A percentile compares a stretch with the other conserved stretches of the same genome.
Evolutionary conservation across 2,329 filamentous ascomycete species (phyloP).

Genomic region (Pestalotiopsis sp.): DNA sequence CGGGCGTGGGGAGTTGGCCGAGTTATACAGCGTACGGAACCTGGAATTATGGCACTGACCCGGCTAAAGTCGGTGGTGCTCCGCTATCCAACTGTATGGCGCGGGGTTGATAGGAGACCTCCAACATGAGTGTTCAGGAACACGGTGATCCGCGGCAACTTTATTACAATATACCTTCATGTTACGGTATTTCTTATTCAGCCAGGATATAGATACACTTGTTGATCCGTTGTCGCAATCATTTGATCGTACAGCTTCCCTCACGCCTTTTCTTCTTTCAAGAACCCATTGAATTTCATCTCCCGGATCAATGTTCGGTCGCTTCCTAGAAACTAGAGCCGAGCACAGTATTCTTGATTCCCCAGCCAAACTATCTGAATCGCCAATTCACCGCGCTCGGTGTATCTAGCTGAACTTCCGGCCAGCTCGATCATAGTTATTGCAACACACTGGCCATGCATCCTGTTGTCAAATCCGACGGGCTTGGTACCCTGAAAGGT

Average conservation of each 20-base stretch:
- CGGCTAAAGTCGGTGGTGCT: not conserved
- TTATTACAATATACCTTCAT: not conserved
- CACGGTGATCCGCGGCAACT: not conserved
- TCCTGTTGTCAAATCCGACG: not conserved
- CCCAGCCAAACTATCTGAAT: not conserved
- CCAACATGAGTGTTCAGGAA: not conserved
- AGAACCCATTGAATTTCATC: too few species aligned
- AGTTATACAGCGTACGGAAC: not conserved
- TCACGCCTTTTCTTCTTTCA: too few species aligned
- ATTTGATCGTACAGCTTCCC: not conserved
- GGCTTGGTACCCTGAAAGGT: slow-evolving; percentile 8
- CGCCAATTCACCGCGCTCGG: too few species aligned
- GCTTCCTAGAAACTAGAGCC: not conserved
- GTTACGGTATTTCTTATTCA: not conserved
- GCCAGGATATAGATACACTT: not conserved
- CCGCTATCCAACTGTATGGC: not conserved
- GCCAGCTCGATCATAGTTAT: not conserved
- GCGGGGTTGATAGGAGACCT: not conserved
- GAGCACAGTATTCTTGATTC: too few species aligned
- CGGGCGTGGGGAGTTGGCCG: not conserved
- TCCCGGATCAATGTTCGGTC: not conserved
- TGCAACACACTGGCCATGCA: not conserved
- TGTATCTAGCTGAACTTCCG: not conserved
- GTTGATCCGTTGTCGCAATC: not conserved
- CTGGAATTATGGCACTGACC: not conserved